Conservation (phyloP, 768 basidiomycete genomes). For the Podaxis rugospora region DNA sequence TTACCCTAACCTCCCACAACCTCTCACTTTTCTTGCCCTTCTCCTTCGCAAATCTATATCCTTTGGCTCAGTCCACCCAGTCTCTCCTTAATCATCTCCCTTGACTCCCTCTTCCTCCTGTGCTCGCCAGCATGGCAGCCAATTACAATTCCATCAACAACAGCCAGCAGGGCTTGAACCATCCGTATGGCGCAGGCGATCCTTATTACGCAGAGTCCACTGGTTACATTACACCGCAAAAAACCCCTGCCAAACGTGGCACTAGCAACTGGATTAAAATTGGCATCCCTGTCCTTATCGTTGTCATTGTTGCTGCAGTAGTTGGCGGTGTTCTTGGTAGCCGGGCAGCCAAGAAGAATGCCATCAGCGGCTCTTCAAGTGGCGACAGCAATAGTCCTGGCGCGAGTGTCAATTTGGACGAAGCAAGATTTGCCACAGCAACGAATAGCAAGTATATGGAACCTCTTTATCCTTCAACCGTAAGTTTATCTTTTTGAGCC, state of each 20-base stretch:
- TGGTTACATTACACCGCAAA: constrained; percentile 55
- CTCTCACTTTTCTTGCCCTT: background rate
- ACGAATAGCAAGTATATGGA: constrained; percentile 78
- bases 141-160: constrained; percentile 6
- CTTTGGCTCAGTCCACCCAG: constrained; percentile 2
- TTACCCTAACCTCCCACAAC: background rate
- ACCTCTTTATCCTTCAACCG: constrained; percentile 86
- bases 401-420: constrained; percentile 51
- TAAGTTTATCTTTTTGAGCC: constrained; percentile 38
- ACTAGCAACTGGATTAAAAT: constrained; percentile 72
- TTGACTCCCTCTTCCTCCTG: background rate
- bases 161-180: constrained; percentile 6
- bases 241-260: constrained; percentile 39
- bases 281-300: constrained; percentile 60
- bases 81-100: constrained; percentile 1
- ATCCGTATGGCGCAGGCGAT: constrained; percentile 39
- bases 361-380: constrained; percentile 33
- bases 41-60: background rate
- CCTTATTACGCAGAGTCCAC: constrained; percentile 62
- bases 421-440: constrained; percentile 69
- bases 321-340: constrained; percentile 80
- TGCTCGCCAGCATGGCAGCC: constrained; percentile 6
- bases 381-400: constrained; percentile 49
- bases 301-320: constrained; percentile 63
- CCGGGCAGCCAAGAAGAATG: constrained; percentile 37